Evolutionary conservation across 192 early-diverging fungal genomes (phyloP), one percentile per base, ranked within the genome.

Genomic region (Coemansia sp.): DNA sequence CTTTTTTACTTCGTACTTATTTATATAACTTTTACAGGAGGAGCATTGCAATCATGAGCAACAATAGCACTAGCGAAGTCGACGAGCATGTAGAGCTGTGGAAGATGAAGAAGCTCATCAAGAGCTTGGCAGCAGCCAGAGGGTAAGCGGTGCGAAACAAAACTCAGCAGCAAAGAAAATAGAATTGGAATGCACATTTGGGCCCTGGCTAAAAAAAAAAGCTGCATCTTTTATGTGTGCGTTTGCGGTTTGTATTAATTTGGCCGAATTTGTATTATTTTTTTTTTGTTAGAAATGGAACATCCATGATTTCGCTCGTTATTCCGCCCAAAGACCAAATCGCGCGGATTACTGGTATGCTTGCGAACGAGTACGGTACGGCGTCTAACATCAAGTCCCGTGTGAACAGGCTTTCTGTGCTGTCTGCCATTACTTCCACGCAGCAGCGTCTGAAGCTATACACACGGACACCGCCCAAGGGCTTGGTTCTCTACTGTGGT

Each of bases 311-410:
- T 83, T 96, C 95, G 46, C 89, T 99, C 57, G 89, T 99, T 74
- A 87, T 99, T 62, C 96, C 89, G 48, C 95, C 96, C 60, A 90
- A 87, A 76, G 87, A 91, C 85, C 97, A 99, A 75, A 92, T 99
- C 69, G 87, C 95, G 2, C 89, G 86, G 69, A 88, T 89, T 14
- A 87, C 87, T 46, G 91, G 90, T 69, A 97, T 95, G 97, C 88
- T 98, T 83, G 92, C 95, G 34, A 95, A 93, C 75, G 97, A 99
- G 89, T 93, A 97, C 75, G 97, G 97, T 61, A 96, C 97, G 20
- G 97, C 97, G 15, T 96, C 95, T 69, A 99, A 99, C 89, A 99
- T 99, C 85, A 99, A 99, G 83, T 96, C 94, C 58, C 93, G 97
- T 62, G 97, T 99, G 35, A 99, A 99, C 86, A 86, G 96, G 59